Evolutionary conservation across 75 land plant genomes (phyloP).

Genomic region (Picea glauca): DNA sequence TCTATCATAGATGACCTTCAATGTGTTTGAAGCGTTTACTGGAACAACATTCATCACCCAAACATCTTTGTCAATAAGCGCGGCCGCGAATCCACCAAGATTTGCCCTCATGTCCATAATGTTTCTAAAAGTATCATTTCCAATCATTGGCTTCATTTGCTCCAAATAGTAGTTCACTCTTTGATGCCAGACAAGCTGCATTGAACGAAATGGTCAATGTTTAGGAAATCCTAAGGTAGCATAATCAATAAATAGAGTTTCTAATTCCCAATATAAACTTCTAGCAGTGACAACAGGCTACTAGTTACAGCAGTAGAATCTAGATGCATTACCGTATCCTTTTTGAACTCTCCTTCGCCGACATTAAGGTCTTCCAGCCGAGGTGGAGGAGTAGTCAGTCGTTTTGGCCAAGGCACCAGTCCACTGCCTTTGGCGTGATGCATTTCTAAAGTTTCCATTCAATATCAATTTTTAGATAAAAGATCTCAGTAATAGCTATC

Average conservation of each 20-base stretch:
- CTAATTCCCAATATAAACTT: neutral
- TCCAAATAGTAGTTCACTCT: slow-evolving; percentile 81
- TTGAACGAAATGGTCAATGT: neutral
- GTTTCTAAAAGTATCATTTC: slow-evolving; percentile 57
- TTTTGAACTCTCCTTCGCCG: slow-evolving; percentile 44
- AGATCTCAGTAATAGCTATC: neutral
- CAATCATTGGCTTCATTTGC: slow-evolving; percentile 42
- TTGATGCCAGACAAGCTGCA: slow-evolving; percentile 65
- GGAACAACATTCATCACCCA: slow-evolving; percentile 99
- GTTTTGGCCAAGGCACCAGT: slow-evolving; percentile 84
- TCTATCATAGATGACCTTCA: slow-evolving; percentile 73
- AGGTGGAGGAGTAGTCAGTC: slow-evolving; percentile 72
- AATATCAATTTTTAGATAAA: neutral
- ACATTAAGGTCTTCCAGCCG: slow-evolving; percentile 74
- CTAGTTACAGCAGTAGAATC: neutral
- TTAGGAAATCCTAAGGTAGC: neutral
- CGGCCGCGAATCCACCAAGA: slow-evolving; percentile 86
- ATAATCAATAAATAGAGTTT: neutral
- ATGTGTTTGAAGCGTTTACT: slow-evolving; percentile 68
- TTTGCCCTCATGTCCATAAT: slow-evolving; percentile 95
- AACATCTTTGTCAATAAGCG: slow-evolving; percentile 62
- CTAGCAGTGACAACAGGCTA: neutral
- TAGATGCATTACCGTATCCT: slow-evolving; percentile 54
- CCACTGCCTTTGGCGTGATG: slow-evolving; percentile 54
- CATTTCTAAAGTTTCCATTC: slow-evolving; percentile 21